phyloP scores from a whole-genome alignment of 148 eudicot species.

The Chenopodium suecicum region DNA sequence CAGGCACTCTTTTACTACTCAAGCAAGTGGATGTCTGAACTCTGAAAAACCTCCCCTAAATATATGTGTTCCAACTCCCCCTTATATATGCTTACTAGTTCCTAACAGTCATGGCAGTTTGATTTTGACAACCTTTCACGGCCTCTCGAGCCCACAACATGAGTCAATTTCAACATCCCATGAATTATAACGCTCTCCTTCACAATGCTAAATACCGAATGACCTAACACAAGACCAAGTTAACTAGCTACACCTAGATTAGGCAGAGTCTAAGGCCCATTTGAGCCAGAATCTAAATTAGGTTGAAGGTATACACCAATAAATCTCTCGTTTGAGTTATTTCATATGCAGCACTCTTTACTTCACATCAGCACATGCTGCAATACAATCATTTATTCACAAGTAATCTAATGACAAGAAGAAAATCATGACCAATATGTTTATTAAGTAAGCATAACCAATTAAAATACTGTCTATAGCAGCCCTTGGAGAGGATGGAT shows the following conservation, averaged over 20 bases:
- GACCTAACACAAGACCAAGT: not conserved
- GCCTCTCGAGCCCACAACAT: not conserved
- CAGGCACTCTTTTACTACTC: not conserved
- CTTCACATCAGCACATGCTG: too few species aligned
- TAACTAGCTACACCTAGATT: not conserved
- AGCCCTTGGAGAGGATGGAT: too few species aligned
- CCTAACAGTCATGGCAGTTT: not conserved
- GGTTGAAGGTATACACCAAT: too few species aligned
- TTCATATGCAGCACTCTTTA: too few species aligned
- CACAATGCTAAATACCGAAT: not conserved
- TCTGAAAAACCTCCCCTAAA: not conserved
- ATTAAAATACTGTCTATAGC: too few species aligned
- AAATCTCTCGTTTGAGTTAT: too few species aligned
- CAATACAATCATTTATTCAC: too few species aligned
- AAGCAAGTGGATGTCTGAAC: not conserved
- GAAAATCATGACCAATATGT: too few species aligned
- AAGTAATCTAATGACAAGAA: too few species aligned
- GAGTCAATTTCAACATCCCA: not conserved
- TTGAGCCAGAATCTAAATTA: not conserved
- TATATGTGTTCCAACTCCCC: not conserved
- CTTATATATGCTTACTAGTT: not conserved
- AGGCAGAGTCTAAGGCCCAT: not conserved
- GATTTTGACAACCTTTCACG: not conserved
- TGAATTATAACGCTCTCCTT: not conserved
- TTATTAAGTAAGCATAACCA: too few species aligned